Conservation (phyloP, 2,329 filamentous ascomycete genomes). For the Alternaria gansuensis region DNA sequence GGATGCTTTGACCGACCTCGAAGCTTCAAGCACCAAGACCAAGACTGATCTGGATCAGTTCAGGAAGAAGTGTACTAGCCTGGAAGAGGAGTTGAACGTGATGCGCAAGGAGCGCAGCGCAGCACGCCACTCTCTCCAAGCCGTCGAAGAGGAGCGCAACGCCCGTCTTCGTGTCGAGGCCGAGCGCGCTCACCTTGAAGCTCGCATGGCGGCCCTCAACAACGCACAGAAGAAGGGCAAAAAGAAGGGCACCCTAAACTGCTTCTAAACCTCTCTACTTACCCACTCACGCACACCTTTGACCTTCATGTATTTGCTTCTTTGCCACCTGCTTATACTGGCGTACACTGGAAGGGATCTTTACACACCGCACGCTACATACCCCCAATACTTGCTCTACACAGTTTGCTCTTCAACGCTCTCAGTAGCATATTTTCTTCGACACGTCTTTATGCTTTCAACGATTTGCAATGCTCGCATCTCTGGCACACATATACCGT, state of each 20-base stretch:
- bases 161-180: conserved; percentile 90
- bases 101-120: conserved; percentile 67
- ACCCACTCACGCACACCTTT: conserved; percentile 21
- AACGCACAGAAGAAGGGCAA: conserved; percentile 92
- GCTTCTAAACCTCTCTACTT: conserved; percentile 71
- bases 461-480: conserved; percentile 34
- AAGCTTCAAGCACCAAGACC: conserved; percentile 89
- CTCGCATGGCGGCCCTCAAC: conserved; percentile 79
- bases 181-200: conserved; percentile 87
- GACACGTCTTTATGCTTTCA: conserved; percentile 38
- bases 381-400: conserved; percentile 33
- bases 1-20: conserved; percentile 92
- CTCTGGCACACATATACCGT: conserved; percentile 23
- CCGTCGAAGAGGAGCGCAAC: conserved; percentile 95
- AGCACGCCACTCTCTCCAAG: conserved; percentile 75
- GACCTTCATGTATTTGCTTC: conserved; percentile 30
- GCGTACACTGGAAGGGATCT: conserved; percentile 36
- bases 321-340: conserved; percentile 33
- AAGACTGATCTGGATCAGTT: conserved; percentile 89
- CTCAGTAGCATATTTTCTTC: conserved; percentile 22
- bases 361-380: conserved; percentile 40
- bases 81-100: conserved; percentile 75
- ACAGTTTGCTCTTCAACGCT: conserved; percentile 11
- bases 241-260: conserved; percentile 94
- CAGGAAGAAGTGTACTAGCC: conserved; percentile 81